Percentiles rank a stretch among this genome's conserved stretches.
Conservation (phyloP, 2,329 filamentous ascomycete species). For the Pseudogymnoascus sp. region DNA sequence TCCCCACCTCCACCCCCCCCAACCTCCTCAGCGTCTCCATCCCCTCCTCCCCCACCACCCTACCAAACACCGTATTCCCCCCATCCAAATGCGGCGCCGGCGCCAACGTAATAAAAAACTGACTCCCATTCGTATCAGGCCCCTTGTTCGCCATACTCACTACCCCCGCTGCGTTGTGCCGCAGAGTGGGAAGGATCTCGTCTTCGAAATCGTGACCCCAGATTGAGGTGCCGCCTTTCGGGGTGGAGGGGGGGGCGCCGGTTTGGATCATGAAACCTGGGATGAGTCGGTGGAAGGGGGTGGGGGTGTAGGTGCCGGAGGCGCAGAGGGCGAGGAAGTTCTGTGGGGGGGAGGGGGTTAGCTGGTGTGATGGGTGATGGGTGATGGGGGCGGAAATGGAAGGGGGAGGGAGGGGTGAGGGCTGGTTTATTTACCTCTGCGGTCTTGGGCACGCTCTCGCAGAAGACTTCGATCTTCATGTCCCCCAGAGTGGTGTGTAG, state of each 20-base stretch:
- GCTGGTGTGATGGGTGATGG: background rate
- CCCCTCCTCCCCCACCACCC: conserved; percentile 57
- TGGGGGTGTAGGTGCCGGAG: conserved; percentile 65
- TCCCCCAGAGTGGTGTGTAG: too few species aligned
- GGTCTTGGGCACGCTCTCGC: too few species aligned
- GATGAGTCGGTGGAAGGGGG: conserved; percentile 72
- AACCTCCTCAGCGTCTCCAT: conserved; percentile 59
- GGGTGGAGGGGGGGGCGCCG: conserved; percentile 53
- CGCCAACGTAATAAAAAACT: conserved; percentile 75
- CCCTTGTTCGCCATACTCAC: conserved; percentile 76
- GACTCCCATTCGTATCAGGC: conserved; percentile 62
- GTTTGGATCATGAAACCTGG: conserved; percentile 75
- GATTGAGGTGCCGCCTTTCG: conserved; percentile 63
- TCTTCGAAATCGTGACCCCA: conserved; percentile 69
- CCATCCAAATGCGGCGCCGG: conserved; percentile 74
- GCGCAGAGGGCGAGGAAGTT: conserved; percentile 86
- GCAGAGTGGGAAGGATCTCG: conserved; percentile 64
- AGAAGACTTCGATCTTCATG: too few species aligned
- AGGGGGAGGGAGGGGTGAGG: too few species aligned
- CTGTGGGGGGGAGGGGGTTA: conserved; percentile 32
- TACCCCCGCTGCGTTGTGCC: conserved; percentile 60
- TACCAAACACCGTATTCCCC: conserved; percentile 76
- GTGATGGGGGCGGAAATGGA: too few species aligned
- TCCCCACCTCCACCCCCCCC: conserved; percentile 65
- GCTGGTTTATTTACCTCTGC: too few species aligned